phyloP scores from a whole-genome alignment of 2,329 filamentous ascomycete genomes.

The Talaromyces pinophilus region DNA sequence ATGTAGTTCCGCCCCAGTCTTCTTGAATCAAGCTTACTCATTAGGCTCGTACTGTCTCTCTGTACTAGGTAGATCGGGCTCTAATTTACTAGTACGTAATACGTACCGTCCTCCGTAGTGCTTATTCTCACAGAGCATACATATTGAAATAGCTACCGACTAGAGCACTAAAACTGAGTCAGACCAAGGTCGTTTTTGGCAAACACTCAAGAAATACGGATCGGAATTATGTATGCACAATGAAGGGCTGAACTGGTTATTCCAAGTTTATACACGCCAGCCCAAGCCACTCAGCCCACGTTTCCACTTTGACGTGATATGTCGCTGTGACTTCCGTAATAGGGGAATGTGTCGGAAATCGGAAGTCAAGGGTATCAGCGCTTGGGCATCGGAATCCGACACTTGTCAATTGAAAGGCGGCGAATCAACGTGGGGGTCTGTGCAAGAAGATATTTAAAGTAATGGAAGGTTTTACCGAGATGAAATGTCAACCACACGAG shows the following conservation, averaged over 20 bases:
- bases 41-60: neutral
- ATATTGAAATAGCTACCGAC: too few species aligned
- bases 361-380: neutral
- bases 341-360: neutral
- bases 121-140: too few species aligned
- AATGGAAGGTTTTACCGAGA: neutral
- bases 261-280: neutral
- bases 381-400: neutral
- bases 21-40: neutral
- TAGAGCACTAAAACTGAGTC: neutral
- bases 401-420: neutral
- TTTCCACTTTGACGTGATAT: neutral
- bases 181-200: neutral
- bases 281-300: neutral
- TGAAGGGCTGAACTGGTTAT: neutral
- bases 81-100: neutral
- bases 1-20: neutral
- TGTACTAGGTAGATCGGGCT: neutral
- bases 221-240: neutral
- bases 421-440: too few species aligned
- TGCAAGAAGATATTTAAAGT: too few species aligned
- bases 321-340: neutral
- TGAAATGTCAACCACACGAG: neutral
- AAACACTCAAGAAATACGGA: neutral
- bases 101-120: too few species aligned